phyloP scores from a whole-genome alignment of 2,329 filamentous ascomycete genomes.

The Ophiostoma montium region DNA sequence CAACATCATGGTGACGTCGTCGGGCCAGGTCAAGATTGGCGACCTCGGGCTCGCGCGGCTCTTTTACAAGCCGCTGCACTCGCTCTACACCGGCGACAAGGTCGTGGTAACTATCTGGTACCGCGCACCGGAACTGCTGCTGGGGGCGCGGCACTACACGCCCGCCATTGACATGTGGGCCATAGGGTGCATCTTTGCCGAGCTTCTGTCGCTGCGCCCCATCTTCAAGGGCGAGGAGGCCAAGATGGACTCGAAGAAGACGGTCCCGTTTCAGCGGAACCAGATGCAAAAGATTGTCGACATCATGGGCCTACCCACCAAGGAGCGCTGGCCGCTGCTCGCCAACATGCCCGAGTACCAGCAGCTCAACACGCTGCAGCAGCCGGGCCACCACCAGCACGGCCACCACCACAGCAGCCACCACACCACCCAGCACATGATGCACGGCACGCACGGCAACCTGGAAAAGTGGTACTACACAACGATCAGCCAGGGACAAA shows the following conservation, averaged over 20 bases:
- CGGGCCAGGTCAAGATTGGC: conserved; percentile 84
- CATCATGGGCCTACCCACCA: conserved; percentile 80
- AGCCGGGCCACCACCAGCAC: conserved; percentile 21
- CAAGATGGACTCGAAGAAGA: conserved; percentile 98
- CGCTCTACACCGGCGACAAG: conserved; percentile 86
- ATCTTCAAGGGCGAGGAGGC: conserved; percentile 99
- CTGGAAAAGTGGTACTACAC: conserved; percentile 72
- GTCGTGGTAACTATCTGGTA: conserved; percentile 99
- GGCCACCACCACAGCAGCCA: not conserved
- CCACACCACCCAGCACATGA: not conserved
- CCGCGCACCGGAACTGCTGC: conserved; percentile 80
- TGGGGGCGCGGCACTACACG: conserved; percentile 91
- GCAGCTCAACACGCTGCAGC: conserved; percentile 48
- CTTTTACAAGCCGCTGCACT: conserved; percentile 87
- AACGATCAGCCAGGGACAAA: conserved; percentile 46
- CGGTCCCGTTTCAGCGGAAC: conserved; percentile 90
- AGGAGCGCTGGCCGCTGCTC: conserved; percentile 78
- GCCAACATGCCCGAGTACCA: conserved; percentile 74
- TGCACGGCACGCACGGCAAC: conserved; percentile 20
- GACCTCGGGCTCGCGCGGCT: conserved; percentile 84
- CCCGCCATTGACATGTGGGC: conserved; percentile 97
- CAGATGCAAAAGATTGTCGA: conserved; percentile 99
- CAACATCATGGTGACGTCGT: conserved; percentile 95
- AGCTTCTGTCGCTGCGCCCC: conserved; percentile 74
- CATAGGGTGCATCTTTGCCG: conserved; percentile 93